Evolutionary conservation across 208 protist species (phyloP).

Genomic region (Leishmania martiniquensis): DNA sequence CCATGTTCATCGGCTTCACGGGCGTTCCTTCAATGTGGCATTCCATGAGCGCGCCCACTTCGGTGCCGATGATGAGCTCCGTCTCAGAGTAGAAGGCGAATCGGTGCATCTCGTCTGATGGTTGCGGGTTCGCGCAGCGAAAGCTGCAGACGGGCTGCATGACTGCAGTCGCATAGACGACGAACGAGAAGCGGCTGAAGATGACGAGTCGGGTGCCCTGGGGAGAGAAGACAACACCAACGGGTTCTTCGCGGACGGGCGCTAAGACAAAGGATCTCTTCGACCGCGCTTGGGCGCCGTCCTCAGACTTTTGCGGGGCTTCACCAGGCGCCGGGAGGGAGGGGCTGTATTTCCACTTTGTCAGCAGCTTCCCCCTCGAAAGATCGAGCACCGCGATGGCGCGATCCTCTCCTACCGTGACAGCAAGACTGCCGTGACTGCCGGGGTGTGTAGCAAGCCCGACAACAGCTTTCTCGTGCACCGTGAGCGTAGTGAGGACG

Average conservation of each 20-base stretch:
- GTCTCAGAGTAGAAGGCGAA: conserved; percentile 41
- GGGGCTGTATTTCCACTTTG: conserved; percentile 79
- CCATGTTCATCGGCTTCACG: not conserved
- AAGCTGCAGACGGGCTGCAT: conserved; percentile 40
- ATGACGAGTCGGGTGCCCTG: conserved; percentile 45
- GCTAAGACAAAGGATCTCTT: conserved; percentile 5
- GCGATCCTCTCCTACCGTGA: conserved; percentile 66
- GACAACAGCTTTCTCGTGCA: conserved; percentile 60
- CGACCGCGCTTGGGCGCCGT: conserved; percentile 2
- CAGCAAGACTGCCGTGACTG: conserved; percentile 49
- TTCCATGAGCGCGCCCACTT: conserved; percentile 41
- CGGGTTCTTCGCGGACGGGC: conserved; percentile 40
- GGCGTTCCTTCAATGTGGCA: conserved; percentile 7
- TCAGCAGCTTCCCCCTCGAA: conserved; percentile 50
- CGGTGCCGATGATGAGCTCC: conserved; percentile 57
- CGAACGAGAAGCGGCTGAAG: conserved; percentile 51
- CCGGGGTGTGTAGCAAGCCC: conserved; percentile 58
- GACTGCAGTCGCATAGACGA: conserved; percentile 49
- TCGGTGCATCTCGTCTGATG: conserved; percentile 55
- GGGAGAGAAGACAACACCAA: conserved; percentile 56
- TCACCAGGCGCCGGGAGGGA: not conserved
- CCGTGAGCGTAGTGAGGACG: conserved; percentile 32
- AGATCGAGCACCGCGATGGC: conserved; percentile 70
- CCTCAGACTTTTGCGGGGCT: not conserved
- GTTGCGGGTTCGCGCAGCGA: conserved; percentile 35